Evolutionary conservation across 139 green algal species (phyloP), one percentile per base, ranked within the genome.

Genomic region (Auxenochlorella pyrenoidosa): DNA sequence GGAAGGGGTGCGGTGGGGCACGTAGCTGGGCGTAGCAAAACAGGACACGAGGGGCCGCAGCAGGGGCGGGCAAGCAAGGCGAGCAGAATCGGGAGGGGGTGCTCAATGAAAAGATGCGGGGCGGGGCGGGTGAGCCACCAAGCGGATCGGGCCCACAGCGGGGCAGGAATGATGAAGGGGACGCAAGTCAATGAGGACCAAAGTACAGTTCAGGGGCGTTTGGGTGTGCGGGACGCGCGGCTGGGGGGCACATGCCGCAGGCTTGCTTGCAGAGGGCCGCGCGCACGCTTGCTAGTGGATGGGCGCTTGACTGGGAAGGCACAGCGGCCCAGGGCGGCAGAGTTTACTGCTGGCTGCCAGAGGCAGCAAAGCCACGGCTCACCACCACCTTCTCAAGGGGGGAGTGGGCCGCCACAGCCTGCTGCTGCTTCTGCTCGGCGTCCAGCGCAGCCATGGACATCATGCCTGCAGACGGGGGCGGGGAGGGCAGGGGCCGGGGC

Each of bases 401-500:
- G 63, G 60, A 87, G 83, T 91, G 87, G 1, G 90, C 90, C 10
- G 86, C 85, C 1, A 83, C 73, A n/a, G 83, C 66, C 54, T 84
- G 51, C 80, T 92, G 82, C 84, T 91, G 66, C 79, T 75, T n/a
- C 73, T 79, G 40, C 40, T 94, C 89, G 51, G 83, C 89, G 78
- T 93, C 80, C 18, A 68, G 70, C 59, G 87, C 90, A 10, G 70
- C 72, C 65, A 91, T 84, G 60, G 86, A 81, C 92, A 94, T 94
- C 92, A 94, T 94, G 72, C 84, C 89, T 36, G 93, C 90, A 71
- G 59, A 22, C 15, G 59, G 68, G 66, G 26, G 30, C 19, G 44
- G 21, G 82, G 36, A 18, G 34, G 40, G 40, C 3, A 60, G 22
- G 26, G 51, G 15, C 47, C 34, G 72, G 47, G 38, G 38, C 47